These are phyloP conservation scores for Candida anutae DNA, from an alignment of 1,139 yeast species.

Conservation along the genomic window DNA sequence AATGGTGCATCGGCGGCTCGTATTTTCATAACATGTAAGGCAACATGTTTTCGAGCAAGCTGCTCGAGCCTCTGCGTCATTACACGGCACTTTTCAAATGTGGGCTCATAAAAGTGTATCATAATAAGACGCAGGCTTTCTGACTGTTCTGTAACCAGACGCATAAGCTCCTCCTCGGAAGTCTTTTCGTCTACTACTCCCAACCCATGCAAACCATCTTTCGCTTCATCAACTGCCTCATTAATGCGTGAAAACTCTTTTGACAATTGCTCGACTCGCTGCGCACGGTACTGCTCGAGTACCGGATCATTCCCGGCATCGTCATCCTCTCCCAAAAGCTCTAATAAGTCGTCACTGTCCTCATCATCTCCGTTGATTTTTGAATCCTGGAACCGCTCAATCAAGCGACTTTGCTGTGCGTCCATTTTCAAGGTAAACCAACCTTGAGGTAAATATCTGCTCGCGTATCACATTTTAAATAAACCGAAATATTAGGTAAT, in stretches of 20 bases:
- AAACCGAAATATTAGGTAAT: no score
- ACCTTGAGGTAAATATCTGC: no score
- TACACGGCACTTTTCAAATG: constrained; percentile 50
- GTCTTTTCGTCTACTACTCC: constrained; percentile 33
- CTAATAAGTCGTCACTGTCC: constrained; percentile 17
- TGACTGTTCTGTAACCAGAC: constrained; percentile 24
- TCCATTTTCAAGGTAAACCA: constrained; percentile 22
- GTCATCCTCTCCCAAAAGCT: constrained; percentile 27
- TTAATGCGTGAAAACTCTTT: constrained; percentile 37
- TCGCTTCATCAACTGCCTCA: constrained; percentile 17
- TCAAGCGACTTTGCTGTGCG: constrained; percentile 20
- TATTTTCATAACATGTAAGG: constrained; percentile 48
- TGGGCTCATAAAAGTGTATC: constrained; percentile 53
- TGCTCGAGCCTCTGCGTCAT: constrained; percentile 46
- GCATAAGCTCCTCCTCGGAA: constrained; percentile 52
- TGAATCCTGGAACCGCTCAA: constrained; percentile 37
- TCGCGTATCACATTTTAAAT: no score
- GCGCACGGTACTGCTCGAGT: constrained; percentile 38
- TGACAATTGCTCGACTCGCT: constrained; percentile 40
- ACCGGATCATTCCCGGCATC: no score
- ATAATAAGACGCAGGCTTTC: constrained; percentile 41
- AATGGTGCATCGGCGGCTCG: constrained; percentile 66
- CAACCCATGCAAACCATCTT: constrained; percentile 22
- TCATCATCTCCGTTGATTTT: constrained; percentile 25
- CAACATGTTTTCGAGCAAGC: constrained; percentile 49